phyloP scores from a whole-genome alignment of 495 filamentous ascomycete genomes.

The Xylaria sp. region DNA sequence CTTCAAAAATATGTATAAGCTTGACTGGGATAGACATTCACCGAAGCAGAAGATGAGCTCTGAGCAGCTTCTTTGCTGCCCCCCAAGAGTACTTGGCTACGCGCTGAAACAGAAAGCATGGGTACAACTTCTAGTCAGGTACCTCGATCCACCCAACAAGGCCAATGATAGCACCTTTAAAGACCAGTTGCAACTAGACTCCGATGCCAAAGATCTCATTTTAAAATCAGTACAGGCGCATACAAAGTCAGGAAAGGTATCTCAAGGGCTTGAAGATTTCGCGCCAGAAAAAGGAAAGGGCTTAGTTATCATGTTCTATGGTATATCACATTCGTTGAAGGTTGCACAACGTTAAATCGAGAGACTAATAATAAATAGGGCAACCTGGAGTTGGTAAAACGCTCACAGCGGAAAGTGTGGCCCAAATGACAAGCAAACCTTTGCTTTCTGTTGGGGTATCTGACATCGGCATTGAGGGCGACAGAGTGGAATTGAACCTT shows the following conservation, averaged over 20 bases:
- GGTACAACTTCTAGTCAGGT: conserved; percentile 34
- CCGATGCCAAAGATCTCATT: conserved; percentile 33
- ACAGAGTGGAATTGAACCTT: conserved; percentile 37
- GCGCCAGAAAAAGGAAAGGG: conserved; percentile 37
- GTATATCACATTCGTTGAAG: conserved; percentile 2
- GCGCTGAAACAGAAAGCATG: conserved; percentile 34
- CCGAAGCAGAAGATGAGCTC: not conserved
- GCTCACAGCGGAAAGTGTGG: conserved; percentile 35
- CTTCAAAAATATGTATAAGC: conserved; percentile 15
- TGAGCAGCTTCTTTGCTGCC: conserved; percentile 26
- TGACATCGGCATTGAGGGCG: conserved; percentile 34
- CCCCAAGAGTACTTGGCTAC: conserved; percentile 40
- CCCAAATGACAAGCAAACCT: conserved; percentile 32
- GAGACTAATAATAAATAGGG: conserved; percentile 10
- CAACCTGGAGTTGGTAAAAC: conserved; percentile 23
- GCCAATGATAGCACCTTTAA: conserved; percentile 15
- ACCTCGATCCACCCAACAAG: conserved; percentile 19
- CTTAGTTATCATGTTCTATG: conserved; percentile 38
- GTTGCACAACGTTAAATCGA: not conserved
- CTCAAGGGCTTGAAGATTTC: conserved; percentile 30
- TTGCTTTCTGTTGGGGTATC: conserved; percentile 37
- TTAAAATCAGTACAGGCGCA: conserved; percentile 29
- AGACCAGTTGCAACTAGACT: conserved; percentile 27
- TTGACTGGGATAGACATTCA: conserved; percentile 16
- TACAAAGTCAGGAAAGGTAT: not conserved